A percentile compares a stretch with the other conserved stretches of the same genome.
Conservation (phyloP, 805 yeast species). For the Candida maesae region DNA sequence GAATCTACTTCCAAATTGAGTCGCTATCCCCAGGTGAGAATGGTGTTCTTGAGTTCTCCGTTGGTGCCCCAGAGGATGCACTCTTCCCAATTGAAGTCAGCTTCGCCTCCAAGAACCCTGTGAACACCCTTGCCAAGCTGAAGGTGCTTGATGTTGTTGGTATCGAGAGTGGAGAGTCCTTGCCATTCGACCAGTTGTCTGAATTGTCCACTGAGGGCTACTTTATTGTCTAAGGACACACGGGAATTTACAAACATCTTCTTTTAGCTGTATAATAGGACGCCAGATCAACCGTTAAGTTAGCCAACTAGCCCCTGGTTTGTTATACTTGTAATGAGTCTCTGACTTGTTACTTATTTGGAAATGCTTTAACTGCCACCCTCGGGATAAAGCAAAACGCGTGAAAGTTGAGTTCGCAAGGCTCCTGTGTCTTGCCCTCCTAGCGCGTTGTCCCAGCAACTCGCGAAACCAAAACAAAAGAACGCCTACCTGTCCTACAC, state of each 20-base stretch:
- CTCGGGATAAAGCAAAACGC: no score
- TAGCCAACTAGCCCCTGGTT: no score
- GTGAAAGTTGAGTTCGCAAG: no score
- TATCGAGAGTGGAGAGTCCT: conserved; percentile 47
- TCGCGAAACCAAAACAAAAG: not conserved
- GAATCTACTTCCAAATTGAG: conserved; percentile 62
- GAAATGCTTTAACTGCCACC: no score
- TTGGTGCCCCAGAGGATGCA: conserved; percentile 75
- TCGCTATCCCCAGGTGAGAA: conserved; percentile 47
- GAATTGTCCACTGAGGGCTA: conserved; percentile 57
- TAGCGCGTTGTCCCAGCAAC: not conserved
- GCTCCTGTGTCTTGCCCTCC: no score
- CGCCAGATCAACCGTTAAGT: no score
- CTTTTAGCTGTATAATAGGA: no score
- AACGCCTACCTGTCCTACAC: not conserved
- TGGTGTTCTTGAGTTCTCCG: conserved; percentile 77
- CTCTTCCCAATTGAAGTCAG: conserved; percentile 83
- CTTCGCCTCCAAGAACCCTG: conserved; percentile 48
- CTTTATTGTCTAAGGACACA: conserved; percentile 40
- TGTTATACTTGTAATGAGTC: no score
- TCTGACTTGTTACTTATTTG: no score
- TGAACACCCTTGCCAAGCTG: conserved; percentile 60
- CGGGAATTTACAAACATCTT: not conserved
- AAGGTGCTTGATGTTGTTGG: conserved; percentile 55
- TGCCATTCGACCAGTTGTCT: conserved; percentile 67